Evolutionary conservation across 306 rosid genomes (phyloP), one percentile per base, ranked within the genome.

Genomic region (Amphicarpaea edgeworthii): DNA sequence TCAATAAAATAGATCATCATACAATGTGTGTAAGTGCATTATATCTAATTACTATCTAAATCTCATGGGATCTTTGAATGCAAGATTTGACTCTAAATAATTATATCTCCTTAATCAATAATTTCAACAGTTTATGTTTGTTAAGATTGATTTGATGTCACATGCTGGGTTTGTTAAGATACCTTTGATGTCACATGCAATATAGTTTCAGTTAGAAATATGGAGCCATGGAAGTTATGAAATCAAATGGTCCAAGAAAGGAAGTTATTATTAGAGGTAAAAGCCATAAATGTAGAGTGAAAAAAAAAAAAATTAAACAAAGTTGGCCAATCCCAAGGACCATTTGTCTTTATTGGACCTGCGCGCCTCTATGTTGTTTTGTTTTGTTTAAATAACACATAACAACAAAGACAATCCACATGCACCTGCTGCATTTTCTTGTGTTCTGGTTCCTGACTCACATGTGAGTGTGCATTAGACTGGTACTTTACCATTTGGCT

Each of bases 381-480:
- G 53, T 83, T 41, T 72, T 14, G 3, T 37, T 68, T 69, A 20
- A 23, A 40, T 8, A 19, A 21, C 63, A 68, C 49, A 77, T 42
- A 24, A 42, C 62, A 81, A 68, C 78, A 77, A 60, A 30, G 58
- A 81, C 85, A 81, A 77, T 69, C 83, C 88, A 85, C 88, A 85
- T 85, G 88, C 83, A 53, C 3, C 71, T 77, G 76, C 88, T 23
- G 76, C 75, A 81, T 77, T 77, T 84, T 78, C 80, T 73, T 73
- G 81, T 75, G 75, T 47, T 85, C 78, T 77, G 81, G 54, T 76
- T 65, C 69, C 81, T 71, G 68, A 79, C 84, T 83, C 84, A 24
- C 88, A 85, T 81, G 88, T 81, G 88, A 85, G 68, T 68, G 54
- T 81, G 64, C 83, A 61, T 76, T 64, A 32, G n/a, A 53, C 47